phyloP scores from a whole-genome alignment of 2,329 filamentous ascomycete species.

The Colletotrichum tropicale region DNA sequence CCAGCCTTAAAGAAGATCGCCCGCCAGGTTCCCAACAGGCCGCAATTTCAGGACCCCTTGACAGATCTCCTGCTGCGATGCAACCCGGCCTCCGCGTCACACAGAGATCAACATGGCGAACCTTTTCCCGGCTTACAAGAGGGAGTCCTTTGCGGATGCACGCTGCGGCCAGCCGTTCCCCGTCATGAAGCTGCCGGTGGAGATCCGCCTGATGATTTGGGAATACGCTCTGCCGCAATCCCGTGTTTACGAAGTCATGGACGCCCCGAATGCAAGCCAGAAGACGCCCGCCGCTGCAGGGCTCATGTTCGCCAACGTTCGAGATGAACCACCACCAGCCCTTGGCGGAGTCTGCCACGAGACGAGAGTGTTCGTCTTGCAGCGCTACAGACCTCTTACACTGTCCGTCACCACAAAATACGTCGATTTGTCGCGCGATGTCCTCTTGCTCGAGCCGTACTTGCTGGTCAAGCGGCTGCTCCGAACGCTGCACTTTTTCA shows the following conservation, averaged over 20 bases:
- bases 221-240: conserved; percentile 46
- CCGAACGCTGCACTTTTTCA: conserved; percentile 49
- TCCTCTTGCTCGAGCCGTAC: conserved; percentile 52
- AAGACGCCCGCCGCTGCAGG: conserved; percentile 43
- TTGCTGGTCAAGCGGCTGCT: conserved; percentile 50
- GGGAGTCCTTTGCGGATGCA: not conserved
- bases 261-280: conserved; percentile 45
- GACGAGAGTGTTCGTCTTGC: conserved; percentile 45
- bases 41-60: not conserved
- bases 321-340: conserved; percentile 47
- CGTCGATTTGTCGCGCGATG: conserved; percentile 48
- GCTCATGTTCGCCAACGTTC: conserved; percentile 51
- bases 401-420: conserved; percentile 51
- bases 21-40: conserved; percentile 1
- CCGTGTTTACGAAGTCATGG: conserved; percentile 51
- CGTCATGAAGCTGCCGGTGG: conserved; percentile 39
- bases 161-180: not conserved
- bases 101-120: conserved; percentile 14
- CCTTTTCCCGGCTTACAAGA: not conserved
- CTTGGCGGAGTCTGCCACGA: conserved; percentile 49
- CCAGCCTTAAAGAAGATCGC: conserved; percentile 18
- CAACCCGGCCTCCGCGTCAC: conserved; percentile 7
- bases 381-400: conserved; percentile 47
- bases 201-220: conserved; percentile 52
- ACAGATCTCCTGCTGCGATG: conserved; percentile 16